Conservation (phyloP, 768 basidiomycete genomes). For the Collybia sordida region DNA sequence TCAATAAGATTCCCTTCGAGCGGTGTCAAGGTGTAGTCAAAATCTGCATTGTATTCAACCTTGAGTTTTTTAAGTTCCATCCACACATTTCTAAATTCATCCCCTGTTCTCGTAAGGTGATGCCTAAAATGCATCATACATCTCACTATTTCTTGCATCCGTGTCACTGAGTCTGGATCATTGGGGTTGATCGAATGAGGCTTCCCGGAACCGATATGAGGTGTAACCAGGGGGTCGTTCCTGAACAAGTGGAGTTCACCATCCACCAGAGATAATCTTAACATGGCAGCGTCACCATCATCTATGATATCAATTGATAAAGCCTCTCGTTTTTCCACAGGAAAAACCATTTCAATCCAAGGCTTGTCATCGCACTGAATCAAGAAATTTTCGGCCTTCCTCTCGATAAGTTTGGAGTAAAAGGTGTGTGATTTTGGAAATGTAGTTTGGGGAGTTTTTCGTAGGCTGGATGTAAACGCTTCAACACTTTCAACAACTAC, state of each 20-base stretch:
- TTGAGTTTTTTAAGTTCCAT: slow-evolving; percentile 30
- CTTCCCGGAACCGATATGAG: slow-evolving; percentile 18
- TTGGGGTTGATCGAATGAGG: slow-evolving; percentile 13
- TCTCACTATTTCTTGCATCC: slow-evolving; percentile 18
- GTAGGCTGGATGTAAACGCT: slow-evolving; percentile 19
- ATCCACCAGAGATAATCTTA: slow-evolving; percentile 17
- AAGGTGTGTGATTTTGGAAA: slow-evolving; percentile 11
- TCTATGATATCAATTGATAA: slow-evolving; percentile 17
- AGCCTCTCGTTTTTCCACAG: slow-evolving; percentile 3
- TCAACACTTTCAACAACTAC: slow-evolving; percentile 20
- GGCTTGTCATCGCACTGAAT: slow-evolving; percentile 22
- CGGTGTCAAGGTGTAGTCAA: slow-evolving; percentile 17
- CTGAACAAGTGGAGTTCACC: slow-evolving; percentile 20
- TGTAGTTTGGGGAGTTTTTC: neutral
- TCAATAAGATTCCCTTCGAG: slow-evolving; percentile 26
- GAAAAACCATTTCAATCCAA: slow-evolving; percentile 25
- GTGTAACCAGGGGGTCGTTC: slow-evolving; percentile 18
- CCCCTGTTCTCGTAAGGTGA: slow-evolving; percentile 22
- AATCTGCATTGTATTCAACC: slow-evolving; percentile 16
- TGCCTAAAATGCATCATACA: slow-evolving; percentile 23
- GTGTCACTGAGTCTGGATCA: slow-evolving; percentile 3
- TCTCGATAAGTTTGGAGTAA: slow-evolving; percentile 23
- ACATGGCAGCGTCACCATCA: slow-evolving; percentile 11
- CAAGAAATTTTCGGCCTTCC: slow-evolving; percentile 12
- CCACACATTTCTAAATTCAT: slow-evolving; percentile 21